Evolutionary conservation across 331 rosid genomes (phyloP).

Genomic region (Malus hybrid): DNA sequence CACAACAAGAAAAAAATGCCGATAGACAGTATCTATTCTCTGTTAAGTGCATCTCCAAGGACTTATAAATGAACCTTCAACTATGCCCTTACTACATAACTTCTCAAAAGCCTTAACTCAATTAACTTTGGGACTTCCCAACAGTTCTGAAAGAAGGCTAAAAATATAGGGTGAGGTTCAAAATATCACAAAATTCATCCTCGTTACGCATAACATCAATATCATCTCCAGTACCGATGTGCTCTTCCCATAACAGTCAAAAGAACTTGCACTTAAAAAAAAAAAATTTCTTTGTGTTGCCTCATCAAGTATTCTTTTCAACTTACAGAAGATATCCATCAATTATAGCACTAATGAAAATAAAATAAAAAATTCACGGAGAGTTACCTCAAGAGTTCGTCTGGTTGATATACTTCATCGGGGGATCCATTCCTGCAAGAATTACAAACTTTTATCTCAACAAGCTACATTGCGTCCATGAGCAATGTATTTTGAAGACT

Average conservation of each 20-base stretch:
- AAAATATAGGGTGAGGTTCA: not conserved
- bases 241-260: not conserved
- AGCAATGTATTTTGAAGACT: not conserved
- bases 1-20: too few species aligned
- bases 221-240: not conserved
- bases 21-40: too few species aligned
- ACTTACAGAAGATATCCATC: not conserved
- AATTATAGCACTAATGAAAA: not conserved
- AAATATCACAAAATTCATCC: not conserved
- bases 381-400: conserved; percentile 75
- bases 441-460: conserved; percentile 9
- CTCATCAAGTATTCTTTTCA: not conserved
- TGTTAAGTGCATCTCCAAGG: too few species aligned
- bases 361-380: not conserved
- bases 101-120: not conserved
- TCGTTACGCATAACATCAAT: not conserved
- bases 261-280: not conserved
- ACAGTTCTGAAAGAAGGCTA: not conserved
- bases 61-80: too few species aligned
- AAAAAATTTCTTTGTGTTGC: not conserved
- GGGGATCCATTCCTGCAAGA: conserved; percentile 48
- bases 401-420: conserved; percentile 42
- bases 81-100: not conserved
- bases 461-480: not conserved
- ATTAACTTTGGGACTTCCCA: not conserved